Evolutionary conservation across 306 rosid species (phyloP).

Genomic region (Quercus ilex): DNA sequence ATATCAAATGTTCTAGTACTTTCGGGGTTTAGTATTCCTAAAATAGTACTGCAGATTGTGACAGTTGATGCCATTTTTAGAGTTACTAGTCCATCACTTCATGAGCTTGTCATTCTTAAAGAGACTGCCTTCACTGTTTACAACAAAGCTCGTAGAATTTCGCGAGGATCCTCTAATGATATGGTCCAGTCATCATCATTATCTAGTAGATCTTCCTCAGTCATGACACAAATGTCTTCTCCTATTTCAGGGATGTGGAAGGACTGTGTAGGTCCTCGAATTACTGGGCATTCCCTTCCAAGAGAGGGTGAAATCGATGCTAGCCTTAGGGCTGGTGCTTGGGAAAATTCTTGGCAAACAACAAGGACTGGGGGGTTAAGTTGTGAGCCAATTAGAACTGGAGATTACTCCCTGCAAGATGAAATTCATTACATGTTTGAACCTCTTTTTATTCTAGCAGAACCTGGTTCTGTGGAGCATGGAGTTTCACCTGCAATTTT

Average conservation of each 20-base stretch:
- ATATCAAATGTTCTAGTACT: slow-evolving; percentile 78
- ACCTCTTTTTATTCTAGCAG: slow-evolving; percentile 92
- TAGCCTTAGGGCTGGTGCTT: slow-evolving; percentile 72
- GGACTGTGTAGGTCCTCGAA: slow-evolving; percentile 85
- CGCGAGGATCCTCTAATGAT: slow-evolving; percentile 75
- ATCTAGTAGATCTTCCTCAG: slow-evolving; percentile 69
- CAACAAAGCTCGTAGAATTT: slow-evolving; percentile 89
- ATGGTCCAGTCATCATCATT: slow-evolving; percentile 55
- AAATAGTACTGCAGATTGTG: slow-evolving; percentile 87
- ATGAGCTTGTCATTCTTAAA: slow-evolving; percentile 82
- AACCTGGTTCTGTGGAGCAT: slow-evolving; percentile 86
- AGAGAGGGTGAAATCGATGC: slow-evolving; percentile 98
- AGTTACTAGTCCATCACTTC: slow-evolving; percentile 85
- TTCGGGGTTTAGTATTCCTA: slow-evolving; percentile 82
- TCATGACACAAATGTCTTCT: slow-evolving; percentile 77
- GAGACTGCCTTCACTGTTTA: slow-evolving; percentile 94
- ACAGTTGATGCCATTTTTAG: slow-evolving; percentile 94
- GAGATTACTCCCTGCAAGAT: slow-evolving; percentile 65
- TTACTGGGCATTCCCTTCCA: slow-evolving; percentile 81
- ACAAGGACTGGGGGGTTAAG: slow-evolving; percentile 68
- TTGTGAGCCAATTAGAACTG: slow-evolving; percentile 76
- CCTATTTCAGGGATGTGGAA: slow-evolving; percentile 92
- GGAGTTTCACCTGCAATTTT: slow-evolving; percentile 60
- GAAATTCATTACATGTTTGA: slow-evolving; percentile 92
- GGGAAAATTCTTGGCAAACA: slow-evolving; percentile 97